Evolutionary conservation across 192 early-diverging fungal species (phyloP).

Genomic region (Dimargaris cristalligena): DNA sequence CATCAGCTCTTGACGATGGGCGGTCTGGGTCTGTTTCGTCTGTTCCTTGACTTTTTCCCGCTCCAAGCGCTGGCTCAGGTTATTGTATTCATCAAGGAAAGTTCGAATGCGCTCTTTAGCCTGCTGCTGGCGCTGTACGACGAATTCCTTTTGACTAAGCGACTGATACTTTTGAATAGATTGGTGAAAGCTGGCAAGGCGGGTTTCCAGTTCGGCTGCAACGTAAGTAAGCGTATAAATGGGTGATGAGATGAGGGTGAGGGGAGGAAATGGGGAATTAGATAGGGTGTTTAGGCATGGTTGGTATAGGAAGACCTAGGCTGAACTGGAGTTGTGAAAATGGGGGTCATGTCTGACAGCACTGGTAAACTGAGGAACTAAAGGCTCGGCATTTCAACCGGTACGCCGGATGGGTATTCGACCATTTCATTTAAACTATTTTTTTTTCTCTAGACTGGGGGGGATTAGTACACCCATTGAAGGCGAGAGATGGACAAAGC

Average conservation of each 20-base stretch:
- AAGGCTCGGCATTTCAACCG: background rate
- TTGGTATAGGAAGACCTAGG: too few relatives aligned
- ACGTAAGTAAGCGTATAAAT: too few relatives aligned
- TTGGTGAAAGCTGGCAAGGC: background rate
- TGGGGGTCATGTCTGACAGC: background rate
- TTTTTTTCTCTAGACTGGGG: too few relatives aligned
- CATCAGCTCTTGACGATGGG: background rate
- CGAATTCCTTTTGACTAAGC: constrained; percentile 1
- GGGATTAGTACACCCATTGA: too few relatives aligned
- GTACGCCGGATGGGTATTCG: too few relatives aligned
- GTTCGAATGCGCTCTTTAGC: background rate
- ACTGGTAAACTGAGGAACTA: background rate
- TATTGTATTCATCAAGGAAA: background rate
- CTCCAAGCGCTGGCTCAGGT: background rate
- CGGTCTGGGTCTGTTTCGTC: background rate
- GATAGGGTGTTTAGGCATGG: too few relatives aligned
- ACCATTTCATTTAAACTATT: too few relatives aligned
- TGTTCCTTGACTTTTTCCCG: background rate
- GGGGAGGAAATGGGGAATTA: too few relatives aligned
- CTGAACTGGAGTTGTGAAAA: background rate
- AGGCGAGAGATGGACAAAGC: background rate
- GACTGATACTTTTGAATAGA: background rate
- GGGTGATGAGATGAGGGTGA: too few relatives aligned
- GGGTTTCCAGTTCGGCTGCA: background rate
- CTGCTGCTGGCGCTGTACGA: constrained; percentile 2